Conservation (phyloP, 306 rosid genomes). For the Lablab purpureus region DNA sequence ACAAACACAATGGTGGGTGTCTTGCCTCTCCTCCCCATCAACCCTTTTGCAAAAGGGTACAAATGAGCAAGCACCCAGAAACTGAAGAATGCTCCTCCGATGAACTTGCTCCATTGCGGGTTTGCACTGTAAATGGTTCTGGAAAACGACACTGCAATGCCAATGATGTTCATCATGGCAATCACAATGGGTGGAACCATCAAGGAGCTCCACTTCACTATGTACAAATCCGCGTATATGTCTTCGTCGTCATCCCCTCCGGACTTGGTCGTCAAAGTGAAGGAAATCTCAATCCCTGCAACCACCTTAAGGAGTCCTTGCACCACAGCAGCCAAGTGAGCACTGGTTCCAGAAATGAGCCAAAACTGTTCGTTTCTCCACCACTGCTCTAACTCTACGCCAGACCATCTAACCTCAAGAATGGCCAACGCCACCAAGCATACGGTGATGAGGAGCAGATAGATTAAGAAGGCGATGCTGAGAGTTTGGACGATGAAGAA, state of each 20-base stretch:
- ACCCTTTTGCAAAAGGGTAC: not conserved
- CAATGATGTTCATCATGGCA: not conserved
- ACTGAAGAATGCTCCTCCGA: not conserved
- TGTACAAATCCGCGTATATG: not conserved
- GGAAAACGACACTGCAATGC: not conserved
- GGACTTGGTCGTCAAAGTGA: not conserved
- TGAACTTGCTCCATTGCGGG: not conserved
- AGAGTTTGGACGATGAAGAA: not conserved
- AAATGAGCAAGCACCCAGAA: conserved; percentile 3
- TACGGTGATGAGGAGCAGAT: not conserved
- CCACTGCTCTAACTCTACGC: not conserved
- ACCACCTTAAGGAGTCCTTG: not conserved
- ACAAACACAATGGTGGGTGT: not conserved
- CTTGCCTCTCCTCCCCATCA: conserved; percentile 6
- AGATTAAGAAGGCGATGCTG: not conserved
- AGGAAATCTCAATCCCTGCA: not conserved
- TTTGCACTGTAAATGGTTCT: not conserved
- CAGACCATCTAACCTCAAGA: not conserved
- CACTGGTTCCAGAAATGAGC: conserved; percentile 2
- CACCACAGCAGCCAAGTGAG: not conserved
- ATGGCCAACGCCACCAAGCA: not conserved
- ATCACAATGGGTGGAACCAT: conserved; percentile 1
- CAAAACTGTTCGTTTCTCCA: conserved; percentile 6
- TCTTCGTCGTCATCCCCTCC: not conserved
- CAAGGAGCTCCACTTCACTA: not conserved